Evolutionary conservation across 2,329 filamentous ascomycete genomes (phyloP), one percentile per base, ranked within the genome.

Genomic region (Fusarium illudens): DNA sequence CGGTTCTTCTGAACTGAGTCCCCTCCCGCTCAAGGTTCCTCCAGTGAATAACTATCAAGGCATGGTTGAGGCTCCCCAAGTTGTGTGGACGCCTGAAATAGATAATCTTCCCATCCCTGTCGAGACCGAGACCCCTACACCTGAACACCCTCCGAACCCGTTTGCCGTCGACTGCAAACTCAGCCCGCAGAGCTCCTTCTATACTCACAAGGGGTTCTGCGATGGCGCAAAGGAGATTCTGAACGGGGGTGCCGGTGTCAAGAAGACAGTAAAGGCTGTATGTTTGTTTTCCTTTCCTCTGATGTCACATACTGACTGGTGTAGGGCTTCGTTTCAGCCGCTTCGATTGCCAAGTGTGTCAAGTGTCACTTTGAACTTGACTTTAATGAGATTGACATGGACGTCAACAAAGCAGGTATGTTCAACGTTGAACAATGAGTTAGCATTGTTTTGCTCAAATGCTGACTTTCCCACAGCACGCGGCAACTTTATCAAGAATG

Each of bases 341-440:
- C 78, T 1, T 76, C 79, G 1, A 79, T 86, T 15, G 86, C 85
- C 6, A 84, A 83, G 70, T 88, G 86, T 67, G 82, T 79, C 6
- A 76, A 80, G 60, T 88, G 86, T 67, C 73, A 84, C 30, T 88
- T 82, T 58, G 86, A 88, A 71, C 79, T 87, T 12, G 82, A 86
- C 57, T 87, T 82, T 73, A 79, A 79, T 22, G 78, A 83, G 4
- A 80, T 88, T n/a, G 83, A 88, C 68, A 74, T 79, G 25, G 86
- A 88, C 66, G 70, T 84, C 8, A 82, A 84, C 32, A 82, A 81
- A 37, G 76, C 82, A 32, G 80, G 85, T 86, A 77, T 70, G 81
- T 68, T 25, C n/a, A n/a, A n/a, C n/a, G 3, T n/a, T 11, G 37
- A 27, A 15, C 9, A 46, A 54, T 32, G 12, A 4, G 9, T 27